A percentile compares a stretch with the other conserved stretches of the same genome.
phyloP scores from a whole-genome alignment of 345 rosid species.

The Eutrema japonicum region DNA sequence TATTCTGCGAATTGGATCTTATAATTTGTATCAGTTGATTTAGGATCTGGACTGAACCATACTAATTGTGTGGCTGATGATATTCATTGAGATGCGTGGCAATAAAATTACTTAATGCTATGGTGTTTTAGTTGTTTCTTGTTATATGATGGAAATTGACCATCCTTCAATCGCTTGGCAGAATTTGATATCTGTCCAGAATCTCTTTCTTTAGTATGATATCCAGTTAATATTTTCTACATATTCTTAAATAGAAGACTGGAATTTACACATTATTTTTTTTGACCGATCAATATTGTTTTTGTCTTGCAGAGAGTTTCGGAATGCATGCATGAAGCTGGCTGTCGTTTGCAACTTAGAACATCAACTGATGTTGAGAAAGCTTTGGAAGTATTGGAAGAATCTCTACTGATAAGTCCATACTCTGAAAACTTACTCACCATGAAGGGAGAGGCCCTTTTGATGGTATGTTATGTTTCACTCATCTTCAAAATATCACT shows the following conservation, averaged over 20 bases:
- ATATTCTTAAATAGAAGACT: constrained; percentile 20
- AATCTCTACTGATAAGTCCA: constrained; percentile 66
- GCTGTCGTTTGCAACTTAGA: constrained; percentile 56
- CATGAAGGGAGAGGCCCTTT: constrained; percentile 84
- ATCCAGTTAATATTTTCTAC: neutral
- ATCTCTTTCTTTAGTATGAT: constrained; percentile 10
- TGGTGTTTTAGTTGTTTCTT: constrained; percentile 18
- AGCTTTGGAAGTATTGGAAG: constrained; percentile 70
- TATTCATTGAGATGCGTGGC: constrained; percentile 6
- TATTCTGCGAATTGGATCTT: constrained; percentile 1
- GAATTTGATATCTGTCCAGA: constrained; percentile 12
- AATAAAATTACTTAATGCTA: constrained; percentile 10
- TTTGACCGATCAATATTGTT: constrained; percentile 10
- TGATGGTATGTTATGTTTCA: constrained; percentile 64
- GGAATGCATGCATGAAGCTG: constrained; percentile 59
- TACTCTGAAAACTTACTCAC: constrained; percentile 76
- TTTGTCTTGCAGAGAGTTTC: constrained; percentile 73
- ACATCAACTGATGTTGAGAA: constrained; percentile 56
- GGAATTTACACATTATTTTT: neutral
- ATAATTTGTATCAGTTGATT: constrained; percentile 10
- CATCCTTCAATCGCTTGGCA: constrained; percentile 9
- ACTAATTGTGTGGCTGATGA: constrained; percentile 20
- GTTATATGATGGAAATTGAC: constrained; percentile 25
- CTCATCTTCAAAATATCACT: constrained; percentile 14
- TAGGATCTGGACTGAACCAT: constrained; percentile 25